phyloP scores from a whole-genome alignment of 768 basidiomycete species.

The Amanita molliuscula region DNA sequence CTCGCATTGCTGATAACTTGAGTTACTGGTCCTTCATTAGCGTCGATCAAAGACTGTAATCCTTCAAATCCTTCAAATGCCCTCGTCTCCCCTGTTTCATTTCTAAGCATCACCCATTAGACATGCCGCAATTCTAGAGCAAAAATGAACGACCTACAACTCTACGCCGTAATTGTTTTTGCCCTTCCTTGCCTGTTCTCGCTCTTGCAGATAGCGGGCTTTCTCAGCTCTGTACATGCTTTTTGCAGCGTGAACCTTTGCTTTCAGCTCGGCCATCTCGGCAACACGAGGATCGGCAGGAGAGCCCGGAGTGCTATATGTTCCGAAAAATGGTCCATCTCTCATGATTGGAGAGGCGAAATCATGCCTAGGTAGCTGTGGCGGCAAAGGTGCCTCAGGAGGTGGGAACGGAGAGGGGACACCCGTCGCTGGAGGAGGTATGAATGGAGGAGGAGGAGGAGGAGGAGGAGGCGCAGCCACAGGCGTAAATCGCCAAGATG shows the following conservation, averaged over 20 bases:
- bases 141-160: not conserved
- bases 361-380: slow-evolving; percentile 6
- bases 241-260: slow-evolving; percentile 57
- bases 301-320: not conserved
- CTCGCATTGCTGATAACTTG: slow-evolving; percentile 51
- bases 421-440: slow-evolving; percentile 10
- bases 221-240: slow-evolving; percentile 59
- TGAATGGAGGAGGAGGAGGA: slow-evolving; percentile 8
- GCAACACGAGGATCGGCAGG: not conserved
- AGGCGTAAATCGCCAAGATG: not conserved
- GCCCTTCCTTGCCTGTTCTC: slow-evolving; percentile 30
- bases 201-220: slow-evolving; percentile 51
- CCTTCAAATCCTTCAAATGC: slow-evolving; percentile 5
- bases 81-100: not conserved
- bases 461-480: slow-evolving; percentile 2
- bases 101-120: not conserved
- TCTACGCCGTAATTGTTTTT: slow-evolving; percentile 17
- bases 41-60: not conserved
- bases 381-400: slow-evolving; percentile 9
- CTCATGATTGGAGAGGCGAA: not conserved
- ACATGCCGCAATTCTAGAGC: not conserved
- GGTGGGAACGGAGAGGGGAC: slow-evolving; percentile 10
- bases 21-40: not conserved
- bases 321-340: not conserved
- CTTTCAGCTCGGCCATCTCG: slow-evolving; percentile 18